Evolutionary conservation across 345 rosid species (phyloP).

Genomic region (Rhizophora apiculata): DNA sequence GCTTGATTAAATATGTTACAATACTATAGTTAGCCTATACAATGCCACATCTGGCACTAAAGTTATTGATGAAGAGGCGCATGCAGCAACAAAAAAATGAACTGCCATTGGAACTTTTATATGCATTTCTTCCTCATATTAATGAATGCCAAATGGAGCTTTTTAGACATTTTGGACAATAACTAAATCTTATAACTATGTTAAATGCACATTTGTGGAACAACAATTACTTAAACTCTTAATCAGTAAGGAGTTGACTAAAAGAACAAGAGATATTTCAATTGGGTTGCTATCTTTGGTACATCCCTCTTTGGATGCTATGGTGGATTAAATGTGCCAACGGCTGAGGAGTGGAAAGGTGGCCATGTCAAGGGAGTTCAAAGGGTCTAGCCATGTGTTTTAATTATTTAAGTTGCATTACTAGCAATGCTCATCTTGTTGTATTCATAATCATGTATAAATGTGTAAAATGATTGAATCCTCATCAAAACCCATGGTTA

Average conservation of each 20-base stretch:
- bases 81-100: conserved; percentile 65
- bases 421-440: conserved; percentile 16
- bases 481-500: conserved; percentile 9
- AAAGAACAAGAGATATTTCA: background rate
- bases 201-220: conserved; percentile 30
- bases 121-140: conserved; percentile 89
- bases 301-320: background rate
- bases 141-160: conserved; percentile 71
- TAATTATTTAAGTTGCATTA: conserved; percentile 5
- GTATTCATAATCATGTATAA: conserved; percentile 21
- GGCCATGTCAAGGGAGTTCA: conserved; percentile 11
- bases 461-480: conserved; percentile 44
- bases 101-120: conserved; percentile 94
- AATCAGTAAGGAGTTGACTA: conserved; percentile 56
- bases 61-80: conserved; percentile 44
- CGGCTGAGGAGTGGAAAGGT: conserved; percentile 8
- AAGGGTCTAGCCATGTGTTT: conserved; percentile 19
- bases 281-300: background rate
- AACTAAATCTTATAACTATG: conserved; percentile 37
- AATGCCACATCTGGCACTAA: conserved; percentile 46
- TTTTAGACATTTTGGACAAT: conserved; percentile 68
- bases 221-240: conserved; percentile 51
- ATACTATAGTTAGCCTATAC: conserved; percentile 54
- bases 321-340: background rate
- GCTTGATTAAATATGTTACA: conserved; percentile 78